These are phyloP conservation scores for Tilletia caries DNA, from an alignment of 1,284 basidiomycete species.

Conservation along the genomic window DNA sequence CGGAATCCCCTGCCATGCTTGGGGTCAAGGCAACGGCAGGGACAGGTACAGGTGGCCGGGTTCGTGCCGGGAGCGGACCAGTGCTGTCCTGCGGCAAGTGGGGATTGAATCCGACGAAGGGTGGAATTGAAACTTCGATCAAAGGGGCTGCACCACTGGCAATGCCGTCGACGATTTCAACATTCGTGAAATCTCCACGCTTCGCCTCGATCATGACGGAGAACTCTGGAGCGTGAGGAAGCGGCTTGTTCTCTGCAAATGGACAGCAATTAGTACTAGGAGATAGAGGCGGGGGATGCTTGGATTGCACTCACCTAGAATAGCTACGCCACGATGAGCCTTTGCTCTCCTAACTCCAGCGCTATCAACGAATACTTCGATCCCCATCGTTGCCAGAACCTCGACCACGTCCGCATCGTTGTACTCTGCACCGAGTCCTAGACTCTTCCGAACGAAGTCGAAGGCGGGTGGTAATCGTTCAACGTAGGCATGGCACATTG, in stretches of 20 bases:
- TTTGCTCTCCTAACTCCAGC: conserved; percentile 47
- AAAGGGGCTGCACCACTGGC: conserved; percentile 24
- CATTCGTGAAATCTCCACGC: conserved; percentile 63
- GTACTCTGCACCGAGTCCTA: background rate
- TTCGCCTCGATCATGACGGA: conserved; percentile 71
- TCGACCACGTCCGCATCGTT: conserved; percentile 39
- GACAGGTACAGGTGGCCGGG: background rate
- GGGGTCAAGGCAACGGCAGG: too few species aligned
- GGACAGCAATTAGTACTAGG: background rate
- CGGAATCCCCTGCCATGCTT: too few species aligned
- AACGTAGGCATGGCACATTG: conserved; percentile 58
- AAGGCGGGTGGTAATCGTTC: conserved; percentile 43
- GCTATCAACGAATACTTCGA: conserved; percentile 56
- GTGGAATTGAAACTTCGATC: background rate
- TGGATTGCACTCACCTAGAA: background rate
- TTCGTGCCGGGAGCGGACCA: background rate
- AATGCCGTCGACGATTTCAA: conserved; percentile 73
- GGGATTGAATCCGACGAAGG: conserved; percentile 2
- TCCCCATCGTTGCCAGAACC: conserved; percentile 54
- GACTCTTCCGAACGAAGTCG: background rate
- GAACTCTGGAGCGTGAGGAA: conserved; percentile 52
- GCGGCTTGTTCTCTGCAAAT: conserved; percentile 31
- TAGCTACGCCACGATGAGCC: background rate
- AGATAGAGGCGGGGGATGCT: background rate
- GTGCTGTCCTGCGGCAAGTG: background rate